Base-by-base conservation (phyloP, 1,284 basidiomycete genomes). In the Uromyces viciae-fabae region DNA sequence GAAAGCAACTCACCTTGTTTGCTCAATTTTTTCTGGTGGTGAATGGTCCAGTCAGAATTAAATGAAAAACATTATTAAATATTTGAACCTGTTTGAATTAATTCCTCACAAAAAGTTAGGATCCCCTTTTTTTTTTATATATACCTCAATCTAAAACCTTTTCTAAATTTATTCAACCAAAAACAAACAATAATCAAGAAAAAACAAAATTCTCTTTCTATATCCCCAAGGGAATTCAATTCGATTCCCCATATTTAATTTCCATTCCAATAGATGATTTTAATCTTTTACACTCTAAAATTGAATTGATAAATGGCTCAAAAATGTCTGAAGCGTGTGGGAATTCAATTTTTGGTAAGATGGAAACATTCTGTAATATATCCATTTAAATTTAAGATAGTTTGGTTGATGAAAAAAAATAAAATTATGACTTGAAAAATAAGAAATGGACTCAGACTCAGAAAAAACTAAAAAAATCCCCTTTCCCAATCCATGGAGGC, bases 121-220 rank as follows among this genome's bases (percentile, higher is more conserved):
- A n/a, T n/a, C n/a, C 54, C 3, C 71, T 49, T 8, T 25, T 73
- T 31, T 73, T 73, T 49, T 73, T 73, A 25, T 33, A 73, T 49
- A 36, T 25, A 11, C 14, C 28, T 25, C 38, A 38, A 25, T 17
- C 2, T 1, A 4, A n/a, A 3, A 14, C 33, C 3, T 22, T 15
- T 33, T 22, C 71, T 22, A 73, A 54, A 73, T 73, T 42, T 25
- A 15, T 22, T 22, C 28, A 0, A 22, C 28, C 46, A n/a, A n/a
- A 17, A 2, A 2, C 54, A 28, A 56, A 73, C 31, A 38, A n/a
- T 0, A 56, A 73, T 36, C 2, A 0, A 28, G 36, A 36, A n/a
- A 22, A 49, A 31, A 19, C 2, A 3, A 3, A 38, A 64, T 2
- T 64, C 33, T 15, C 15, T 38, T 38, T 64, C 15, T 28, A 8